These are phyloP conservation scores for Daedaleopsis sinensis DNA, from an alignment of 768 basidiomycete species.

Conservation along the genomic window DNA sequence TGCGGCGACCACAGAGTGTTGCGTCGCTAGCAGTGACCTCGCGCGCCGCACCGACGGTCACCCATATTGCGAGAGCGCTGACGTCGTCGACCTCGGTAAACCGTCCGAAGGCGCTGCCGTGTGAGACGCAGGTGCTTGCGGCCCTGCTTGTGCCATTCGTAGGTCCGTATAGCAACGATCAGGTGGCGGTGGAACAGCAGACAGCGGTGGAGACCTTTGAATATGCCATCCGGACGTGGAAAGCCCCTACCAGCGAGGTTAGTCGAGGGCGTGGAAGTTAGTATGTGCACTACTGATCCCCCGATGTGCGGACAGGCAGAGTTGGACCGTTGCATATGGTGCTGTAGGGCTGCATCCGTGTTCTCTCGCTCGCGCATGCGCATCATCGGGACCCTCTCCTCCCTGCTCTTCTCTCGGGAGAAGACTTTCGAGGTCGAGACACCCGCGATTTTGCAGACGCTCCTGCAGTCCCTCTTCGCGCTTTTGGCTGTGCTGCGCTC, in stretches of 20 bases:
- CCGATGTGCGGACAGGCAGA: slow-evolving; percentile 34
- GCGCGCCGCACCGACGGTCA: slow-evolving; percentile 41
- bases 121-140: slow-evolving; percentile 61
- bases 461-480: slow-evolving; percentile 54
- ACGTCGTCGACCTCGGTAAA: slow-evolving; percentile 28
- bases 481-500: slow-evolving; percentile 46
- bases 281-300: slow-evolving; percentile 14
- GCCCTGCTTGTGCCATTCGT: slow-evolving; percentile 61
- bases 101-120: slow-evolving; percentile 46
- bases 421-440: slow-evolving; percentile 45
- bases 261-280: slow-evolving; percentile 19
- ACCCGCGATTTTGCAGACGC: slow-evolving; percentile 50
- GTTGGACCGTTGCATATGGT: slow-evolving; percentile 71
- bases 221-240: slow-evolving; percentile 58
- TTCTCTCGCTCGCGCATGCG: slow-evolving; percentile 48
- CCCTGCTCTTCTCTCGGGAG: slow-evolving; percentile 47
- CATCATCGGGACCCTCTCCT: slow-evolving; percentile 52
- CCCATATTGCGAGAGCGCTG: slow-evolving; percentile 47
- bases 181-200: slow-evolving; percentile 54
- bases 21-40: slow-evolving; percentile 34
- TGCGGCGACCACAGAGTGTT: slow-evolving; percentile 49
- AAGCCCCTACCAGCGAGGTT: slow-evolving; percentile 55
- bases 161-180: slow-evolving; percentile 35
- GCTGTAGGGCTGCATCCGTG: slow-evolving; percentile 60
- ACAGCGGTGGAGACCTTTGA: slow-evolving; percentile 66